A percentile compares a stretch with the other conserved stretches of the same genome.
Conservation (phyloP, 371 early-diverging fungal genomes). For the Mortierella sp. region DNA sequence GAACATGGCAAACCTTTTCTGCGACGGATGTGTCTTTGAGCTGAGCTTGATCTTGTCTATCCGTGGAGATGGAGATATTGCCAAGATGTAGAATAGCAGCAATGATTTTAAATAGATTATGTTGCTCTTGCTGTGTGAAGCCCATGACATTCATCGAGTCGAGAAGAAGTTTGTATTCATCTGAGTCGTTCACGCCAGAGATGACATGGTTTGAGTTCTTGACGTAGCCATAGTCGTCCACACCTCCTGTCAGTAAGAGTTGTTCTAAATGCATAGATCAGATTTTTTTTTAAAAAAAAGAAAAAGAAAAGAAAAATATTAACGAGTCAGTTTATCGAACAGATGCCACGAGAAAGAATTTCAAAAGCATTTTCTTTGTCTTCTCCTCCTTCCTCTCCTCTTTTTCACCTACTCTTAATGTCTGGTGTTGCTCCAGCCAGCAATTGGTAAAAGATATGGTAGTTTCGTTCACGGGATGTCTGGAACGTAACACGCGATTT, state of each 20-base stretch:
- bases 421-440: slow-evolving; percentile 83
- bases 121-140: slow-evolving; percentile 80
- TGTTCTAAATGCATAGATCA: slow-evolving; percentile 14
- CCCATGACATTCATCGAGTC: slow-evolving; percentile 89
- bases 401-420: slow-evolving; percentile 58
- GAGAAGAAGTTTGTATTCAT: slow-evolving; percentile 82
- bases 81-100: slow-evolving; percentile 98
- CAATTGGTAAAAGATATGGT: slow-evolving; percentile 99
- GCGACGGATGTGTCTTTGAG: slow-evolving; percentile 81
- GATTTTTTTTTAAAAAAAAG: too few relatives aligned
- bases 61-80: slow-evolving; percentile 84
- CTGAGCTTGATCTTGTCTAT: slow-evolving; percentile 89
- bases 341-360: too few relatives aligned
- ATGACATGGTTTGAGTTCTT: slow-evolving; percentile 88
- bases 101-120: slow-evolving; percentile 85
- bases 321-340: too few relatives aligned
- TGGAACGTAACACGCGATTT: slow-evolving; percentile 97
- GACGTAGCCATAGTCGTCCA: slow-evolving; percentile 85
- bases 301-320: too few relatives aligned
- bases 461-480: slow-evolving; percentile 93
- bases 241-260: slow-evolving; percentile 78
- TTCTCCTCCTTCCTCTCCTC: too few relatives aligned
- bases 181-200: slow-evolving; percentile 93
- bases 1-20: slow-evolving; percentile 93
- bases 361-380: too few relatives aligned